Evolutionary conservation across 2,329 filamentous ascomycete species (phyloP), one percentile per base, ranked within the genome.

Genomic region (Myriosclerotinia curreyana): DNA sequence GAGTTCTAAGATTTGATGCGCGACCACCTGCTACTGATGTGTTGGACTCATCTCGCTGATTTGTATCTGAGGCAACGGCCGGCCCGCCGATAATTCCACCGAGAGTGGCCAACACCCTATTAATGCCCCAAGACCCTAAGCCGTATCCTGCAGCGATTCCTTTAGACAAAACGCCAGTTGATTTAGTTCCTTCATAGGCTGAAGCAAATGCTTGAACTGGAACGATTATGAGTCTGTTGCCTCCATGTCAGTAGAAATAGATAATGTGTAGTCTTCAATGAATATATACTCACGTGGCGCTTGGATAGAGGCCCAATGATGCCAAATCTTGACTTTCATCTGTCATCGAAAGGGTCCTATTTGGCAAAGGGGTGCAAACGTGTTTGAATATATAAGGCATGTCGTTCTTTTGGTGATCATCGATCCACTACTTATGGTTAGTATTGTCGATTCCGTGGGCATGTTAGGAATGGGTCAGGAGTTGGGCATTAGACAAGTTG

Each of bases 321-420:
- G 81, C 78, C 0, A 97, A 80, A 0, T 82, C 81, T 68, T 87
- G 80, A 44, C 80, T 81, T 75, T 97, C 94, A 67, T 97, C 92
- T 0, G 84, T 81, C 5, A 87, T 83, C 42, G 89, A 87, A 65
- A 98, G 86, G 12, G 83, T 85, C 67, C 85, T 86, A 74, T 88
- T 95, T 1, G 92, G 91, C 25, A 86, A 78, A 0, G 93, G 93
- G 0, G 90, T 87, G 2, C 96, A 81, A 44, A 97, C 87, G 55
- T 96, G 86, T 73, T 92, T 92, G 77, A 98, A 93, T 15, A 83
- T 89, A 75, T 92, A 98, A 0, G 92, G 90, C 15, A 80, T 75
- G 38, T 81, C 79, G 25, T 82, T 83, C 51, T 84, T 83, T 67
- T 85, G 80, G 44, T 83, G 80, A 64, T 82, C 79, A 62, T 94